Percentiles rank a stretch among this genome's conserved stretches.
Evolutionary conservation across 202 grass and related monocot genomes (phyloP).

Genomic region (Elaeis oleifera): DNA sequence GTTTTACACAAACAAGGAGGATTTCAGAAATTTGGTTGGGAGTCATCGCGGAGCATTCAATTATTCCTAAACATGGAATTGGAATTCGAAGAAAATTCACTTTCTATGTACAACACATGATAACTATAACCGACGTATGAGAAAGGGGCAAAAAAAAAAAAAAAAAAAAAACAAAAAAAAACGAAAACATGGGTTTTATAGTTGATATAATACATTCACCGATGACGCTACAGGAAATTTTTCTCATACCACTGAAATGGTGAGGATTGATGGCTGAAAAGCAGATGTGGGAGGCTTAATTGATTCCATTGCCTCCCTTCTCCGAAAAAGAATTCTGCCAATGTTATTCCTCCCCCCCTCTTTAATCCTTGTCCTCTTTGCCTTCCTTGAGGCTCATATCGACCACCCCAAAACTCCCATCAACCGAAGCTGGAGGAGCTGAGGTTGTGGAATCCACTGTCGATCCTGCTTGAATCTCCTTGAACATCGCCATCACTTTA

Average conservation of each 20-base stretch:
- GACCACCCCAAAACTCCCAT: not conserved
- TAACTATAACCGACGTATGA: not conserved
- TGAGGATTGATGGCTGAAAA: not conserved
- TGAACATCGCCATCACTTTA: constrained; percentile 23
- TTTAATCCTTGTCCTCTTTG: constrained; percentile 7
- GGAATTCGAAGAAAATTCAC: constrained; percentile 1
- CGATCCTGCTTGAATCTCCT: constrained; percentile 20
- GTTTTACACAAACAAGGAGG: not conserved
- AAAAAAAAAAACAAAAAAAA: not conserved
- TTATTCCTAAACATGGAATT: not conserved
- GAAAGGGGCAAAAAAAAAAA: not conserved
- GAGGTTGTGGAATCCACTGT: not conserved
- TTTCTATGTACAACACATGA: constrained; percentile 10
- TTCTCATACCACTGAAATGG: not conserved
- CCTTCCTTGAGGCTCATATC: constrained; percentile 19
- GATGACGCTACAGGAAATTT: constrained; percentile 5
- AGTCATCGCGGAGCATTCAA: not conserved
- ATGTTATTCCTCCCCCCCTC: not conserved
- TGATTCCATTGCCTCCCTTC: not conserved
- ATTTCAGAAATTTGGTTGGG: not conserved
- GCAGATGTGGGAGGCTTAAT: not conserved
- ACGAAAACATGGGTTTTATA: not conserved
- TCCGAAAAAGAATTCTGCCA: not conserved
- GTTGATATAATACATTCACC: not conserved
- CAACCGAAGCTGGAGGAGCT: not conserved